Evolutionary conservation across 75 land plant species (phyloP), one percentile per base, ranked within the genome.

Genomic region (Cupressus sempervirens): DNA sequence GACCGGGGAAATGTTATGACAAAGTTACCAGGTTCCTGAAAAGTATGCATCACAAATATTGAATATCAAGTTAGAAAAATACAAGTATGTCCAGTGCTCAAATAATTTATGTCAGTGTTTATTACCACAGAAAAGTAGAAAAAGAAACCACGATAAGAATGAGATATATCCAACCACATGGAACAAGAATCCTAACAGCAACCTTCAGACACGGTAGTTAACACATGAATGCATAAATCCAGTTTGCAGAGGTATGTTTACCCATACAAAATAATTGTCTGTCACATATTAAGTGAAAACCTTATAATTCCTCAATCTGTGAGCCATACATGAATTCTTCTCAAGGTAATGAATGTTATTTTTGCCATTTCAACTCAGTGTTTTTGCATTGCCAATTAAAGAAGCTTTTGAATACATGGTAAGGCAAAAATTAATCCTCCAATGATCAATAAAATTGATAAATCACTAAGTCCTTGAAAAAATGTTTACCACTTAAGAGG

Each of bases 1-100:
- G 99, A 96, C 83, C 96, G 91, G 30, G 99, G 99, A 80, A 98
- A 98, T 46, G 99, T 98, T 45, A 98, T 94, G 36, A 98, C 97
- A 88, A 98, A 98, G 82, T 96, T 96, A 56, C 99, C 98, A 77
- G 93, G 89, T 84, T 98, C 99, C 99, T 98, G 92, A 68, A 81
- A 75, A 10, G 34, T 82, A 45, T 34, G 62, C 4, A 40, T 23
- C 14, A 83, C 82, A 74, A 16, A 83, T 41, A 90, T 84, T 18
- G 18, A 86, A 45, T 7, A 26, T n/a, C 30, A 58, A 14, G 65
- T 62, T 43, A 86, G 34, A 80, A 77, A 41, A 7, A 77, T 77
- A 40, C 29, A 77, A 26, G n/a, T 3, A 20, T 30, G 43, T 77
- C 23, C 29, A 77, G 3, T 77, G 10, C 1, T 41, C 26, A 43